Percentiles rank a stretch among this genome's conserved stretches.
Evolutionary conservation across 2,329 filamentous ascomycete genomes (phyloP).

Genomic region (Colletotrichum cuscutae): DNA sequence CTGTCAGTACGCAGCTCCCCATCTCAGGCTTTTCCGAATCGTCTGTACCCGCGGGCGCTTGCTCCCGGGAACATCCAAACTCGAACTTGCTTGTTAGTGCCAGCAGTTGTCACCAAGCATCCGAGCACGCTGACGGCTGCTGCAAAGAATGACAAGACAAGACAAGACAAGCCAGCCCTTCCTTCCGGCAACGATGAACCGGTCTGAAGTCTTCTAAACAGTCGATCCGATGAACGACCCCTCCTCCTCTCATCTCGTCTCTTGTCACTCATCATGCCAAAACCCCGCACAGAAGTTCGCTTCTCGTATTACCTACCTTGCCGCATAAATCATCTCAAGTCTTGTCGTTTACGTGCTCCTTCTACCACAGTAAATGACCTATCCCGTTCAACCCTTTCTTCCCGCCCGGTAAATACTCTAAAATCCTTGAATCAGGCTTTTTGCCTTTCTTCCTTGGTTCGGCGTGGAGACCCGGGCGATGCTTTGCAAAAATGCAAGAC

Average conservation of each 20-base stretch:
- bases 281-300: not conserved
- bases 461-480: not conserved
- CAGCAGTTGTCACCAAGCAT: not conserved
- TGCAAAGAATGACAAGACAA: not conserved
- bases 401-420: not conserved
- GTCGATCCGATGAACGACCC: constrained; percentile 20
- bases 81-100: not conserved
- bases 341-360: not conserved
- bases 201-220: constrained; percentile 1
- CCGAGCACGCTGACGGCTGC: not conserved
- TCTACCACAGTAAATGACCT: not conserved
- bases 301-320: constrained; percentile 1
- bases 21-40: not conserved
- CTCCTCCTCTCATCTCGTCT: not conserved
- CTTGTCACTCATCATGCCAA: not conserved
- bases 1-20: not conserved
- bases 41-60: not conserved
- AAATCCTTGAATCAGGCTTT: not conserved
- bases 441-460: not conserved
- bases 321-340: constrained; percentile 24
- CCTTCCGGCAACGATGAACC: constrained; percentile 16
- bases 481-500: not conserved
- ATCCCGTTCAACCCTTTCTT: not conserved
- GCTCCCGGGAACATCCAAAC: not conserved
- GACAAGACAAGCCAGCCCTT: constrained; percentile 10